These are phyloP conservation scores for Aureobasidium vineae DNA, from an alignment of 2,329 filamentous ascomycete species.

Conservation along the genomic window DNA sequence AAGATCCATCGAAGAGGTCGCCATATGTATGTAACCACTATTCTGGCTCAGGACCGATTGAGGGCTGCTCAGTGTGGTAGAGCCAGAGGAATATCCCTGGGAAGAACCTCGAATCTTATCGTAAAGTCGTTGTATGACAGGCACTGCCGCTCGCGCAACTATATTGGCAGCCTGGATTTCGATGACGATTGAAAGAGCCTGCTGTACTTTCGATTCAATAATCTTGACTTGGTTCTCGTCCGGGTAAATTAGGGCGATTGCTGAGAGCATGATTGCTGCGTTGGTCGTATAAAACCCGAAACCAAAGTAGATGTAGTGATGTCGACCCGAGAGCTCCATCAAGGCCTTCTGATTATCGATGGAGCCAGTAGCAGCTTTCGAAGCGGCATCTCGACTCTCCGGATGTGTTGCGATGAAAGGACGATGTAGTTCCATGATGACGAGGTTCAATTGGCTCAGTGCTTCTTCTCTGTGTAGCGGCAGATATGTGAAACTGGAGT, in stretches of 20 bases:
- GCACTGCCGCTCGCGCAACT: not conserved
- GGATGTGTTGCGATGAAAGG: not conserved
- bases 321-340: not conserved
- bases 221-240: not conserved
- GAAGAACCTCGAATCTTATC: not conserved
- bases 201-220: not conserved
- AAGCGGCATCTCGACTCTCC: not conserved
- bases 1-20: not conserved
- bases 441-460: not conserved
- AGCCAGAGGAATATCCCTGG: not conserved
- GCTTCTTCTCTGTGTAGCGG: not conserved
- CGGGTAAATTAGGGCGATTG: not conserved
- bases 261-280: not conserved
- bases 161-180: not conserved
- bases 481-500: not conserved
- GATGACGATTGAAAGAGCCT: not conserved
- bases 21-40: not conserved
- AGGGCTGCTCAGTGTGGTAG: not conserved
- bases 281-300: slow-evolving; percentile 3
- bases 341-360: not conserved
- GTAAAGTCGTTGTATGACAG: not conserved
- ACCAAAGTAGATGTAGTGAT: not conserved
- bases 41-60: not conserved
- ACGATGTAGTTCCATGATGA: not conserved
- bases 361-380: not conserved